Conservation (phyloP, 495 filamentous ascomycete species). For the Rusavskia elegans region DNA sequence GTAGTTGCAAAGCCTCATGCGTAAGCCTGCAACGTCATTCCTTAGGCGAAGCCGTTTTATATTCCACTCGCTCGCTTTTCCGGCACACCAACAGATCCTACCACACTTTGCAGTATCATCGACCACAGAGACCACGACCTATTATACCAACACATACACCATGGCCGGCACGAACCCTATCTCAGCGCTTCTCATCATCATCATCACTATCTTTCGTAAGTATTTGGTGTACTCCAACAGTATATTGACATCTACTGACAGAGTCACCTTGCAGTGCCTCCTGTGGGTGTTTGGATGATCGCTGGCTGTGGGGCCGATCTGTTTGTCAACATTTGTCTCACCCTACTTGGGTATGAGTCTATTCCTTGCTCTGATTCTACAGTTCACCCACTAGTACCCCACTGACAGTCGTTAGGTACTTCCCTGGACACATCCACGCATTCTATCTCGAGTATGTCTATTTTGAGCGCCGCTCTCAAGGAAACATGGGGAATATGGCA, state of each 20-base stretch:
- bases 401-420: constrained; percentile 30
- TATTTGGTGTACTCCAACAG: background rate
- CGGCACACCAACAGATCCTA: no score
- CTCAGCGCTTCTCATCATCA: constrained; percentile 28
- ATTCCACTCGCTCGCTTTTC: no score
- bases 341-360: constrained; percentile 38
- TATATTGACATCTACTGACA: background rate
- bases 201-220: constrained; percentile 45
- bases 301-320: constrained; percentile 49
- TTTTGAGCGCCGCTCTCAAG: constrained; percentile 45
- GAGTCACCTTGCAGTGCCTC: constrained; percentile 31
- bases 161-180: constrained; percentile 17
- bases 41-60: no score
- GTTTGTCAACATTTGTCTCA: constrained; percentile 47
- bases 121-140: no score
- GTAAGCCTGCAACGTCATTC: no score
- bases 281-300: constrained; percentile 46
- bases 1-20: no score
- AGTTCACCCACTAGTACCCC: background rate
- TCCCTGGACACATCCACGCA: constrained; percentile 76
- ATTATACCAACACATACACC: no score
- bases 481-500: constrained; percentile 28
- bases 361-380: background rate
- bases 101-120: no score
- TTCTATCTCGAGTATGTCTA: constrained; percentile 88